Evolutionary conservation across 768 basidiomycete genomes (phyloP).

Genomic region (Tubosaeta brunneosetosa): DNA sequence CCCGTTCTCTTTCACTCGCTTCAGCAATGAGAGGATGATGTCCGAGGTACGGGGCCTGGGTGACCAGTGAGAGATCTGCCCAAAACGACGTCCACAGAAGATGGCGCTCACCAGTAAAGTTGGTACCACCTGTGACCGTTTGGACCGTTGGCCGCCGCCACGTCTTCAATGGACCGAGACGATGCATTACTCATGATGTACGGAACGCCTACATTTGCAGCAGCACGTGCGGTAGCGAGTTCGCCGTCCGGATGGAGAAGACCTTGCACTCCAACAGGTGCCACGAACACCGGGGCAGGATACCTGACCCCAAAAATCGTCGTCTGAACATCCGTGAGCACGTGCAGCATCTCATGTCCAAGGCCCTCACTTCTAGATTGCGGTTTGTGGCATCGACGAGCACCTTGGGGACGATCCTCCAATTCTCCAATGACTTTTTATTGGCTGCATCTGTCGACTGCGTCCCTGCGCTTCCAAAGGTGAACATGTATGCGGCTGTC

Average conservation of each 20-base stretch:
- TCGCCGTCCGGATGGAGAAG: background rate
- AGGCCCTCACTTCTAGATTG: background rate
- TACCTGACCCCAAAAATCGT: background rate
- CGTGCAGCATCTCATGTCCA: no score
- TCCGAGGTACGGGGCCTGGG: slow-evolving; percentile 27
- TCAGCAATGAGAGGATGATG: slow-evolving; percentile 38
- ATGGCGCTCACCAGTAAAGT: slow-evolving; percentile 37
- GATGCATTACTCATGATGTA: background rate
- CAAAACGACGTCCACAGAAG: background rate
- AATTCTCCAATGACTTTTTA: background rate
- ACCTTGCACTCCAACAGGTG: background rate
- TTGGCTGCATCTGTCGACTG: background rate
- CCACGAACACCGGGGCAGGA: background rate
- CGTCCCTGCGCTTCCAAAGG: background rate
- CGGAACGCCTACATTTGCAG: background rate
- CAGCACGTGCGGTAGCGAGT: background rate
- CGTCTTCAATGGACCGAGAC: slow-evolving; percentile 47
- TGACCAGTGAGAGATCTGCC: background rate
- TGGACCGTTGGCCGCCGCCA: slow-evolving; percentile 42
- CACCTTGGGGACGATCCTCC: background rate
- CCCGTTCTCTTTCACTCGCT: slow-evolving; percentile 39
- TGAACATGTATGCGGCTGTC: background rate
- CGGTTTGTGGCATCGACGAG: background rate
- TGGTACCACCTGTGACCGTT: slow-evolving; percentile 46
- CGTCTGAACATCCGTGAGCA: background rate